A percentile compares a stretch with the other conserved stretches of the same genome.
Evolutionary conservation across 1,139 yeast species (phyloP).

Genomic region (Taphrina populina): DNA sequence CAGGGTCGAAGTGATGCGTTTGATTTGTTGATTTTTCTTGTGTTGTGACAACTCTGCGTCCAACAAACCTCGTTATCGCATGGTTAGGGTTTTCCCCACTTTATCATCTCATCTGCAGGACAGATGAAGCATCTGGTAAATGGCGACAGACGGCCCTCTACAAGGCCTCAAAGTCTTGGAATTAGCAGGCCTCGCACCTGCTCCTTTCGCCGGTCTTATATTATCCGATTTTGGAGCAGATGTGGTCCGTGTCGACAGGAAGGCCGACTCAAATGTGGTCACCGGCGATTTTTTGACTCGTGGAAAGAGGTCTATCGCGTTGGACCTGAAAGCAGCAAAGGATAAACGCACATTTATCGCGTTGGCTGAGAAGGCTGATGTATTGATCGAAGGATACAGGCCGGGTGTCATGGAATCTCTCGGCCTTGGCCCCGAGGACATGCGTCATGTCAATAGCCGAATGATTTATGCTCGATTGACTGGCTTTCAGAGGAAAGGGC

Average conservation of each 20-base stretch:
- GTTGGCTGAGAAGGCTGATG: constrained; percentile 43
- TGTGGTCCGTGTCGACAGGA: constrained; percentile 44
- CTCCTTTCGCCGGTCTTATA: constrained; percentile 40
- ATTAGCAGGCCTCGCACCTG: constrained; percentile 41
- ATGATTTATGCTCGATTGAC: constrained; percentile 39
- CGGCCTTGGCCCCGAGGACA: constrained; percentile 42
- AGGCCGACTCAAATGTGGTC: constrained; percentile 35
- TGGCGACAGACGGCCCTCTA: constrained; percentile 9
- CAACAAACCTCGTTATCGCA: too few species aligned
- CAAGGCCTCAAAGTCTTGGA: constrained; percentile 36
- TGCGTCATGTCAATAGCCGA: constrained; percentile 32
- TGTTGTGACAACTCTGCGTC: too few species aligned
- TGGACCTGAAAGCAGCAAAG: constrained; percentile 42
- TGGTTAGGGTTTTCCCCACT: too few species aligned
- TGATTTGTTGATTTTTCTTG: too few species aligned
- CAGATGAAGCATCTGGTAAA: too few species aligned
- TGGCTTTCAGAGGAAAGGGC: constrained; percentile 38
- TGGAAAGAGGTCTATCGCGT: constrained; percentile 45
- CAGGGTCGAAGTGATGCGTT: too few species aligned
- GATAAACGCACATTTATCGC: constrained; percentile 42
- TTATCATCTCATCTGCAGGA: too few species aligned
- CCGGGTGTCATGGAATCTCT: constrained; percentile 44
- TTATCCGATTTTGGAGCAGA: constrained; percentile 47
- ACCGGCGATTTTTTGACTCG: constrained; percentile 45
- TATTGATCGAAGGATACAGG: constrained; percentile 45